Conservation (phyloP, 2,329 filamentous ascomycete genomes). For the Penicillium oxalicum region DNA sequence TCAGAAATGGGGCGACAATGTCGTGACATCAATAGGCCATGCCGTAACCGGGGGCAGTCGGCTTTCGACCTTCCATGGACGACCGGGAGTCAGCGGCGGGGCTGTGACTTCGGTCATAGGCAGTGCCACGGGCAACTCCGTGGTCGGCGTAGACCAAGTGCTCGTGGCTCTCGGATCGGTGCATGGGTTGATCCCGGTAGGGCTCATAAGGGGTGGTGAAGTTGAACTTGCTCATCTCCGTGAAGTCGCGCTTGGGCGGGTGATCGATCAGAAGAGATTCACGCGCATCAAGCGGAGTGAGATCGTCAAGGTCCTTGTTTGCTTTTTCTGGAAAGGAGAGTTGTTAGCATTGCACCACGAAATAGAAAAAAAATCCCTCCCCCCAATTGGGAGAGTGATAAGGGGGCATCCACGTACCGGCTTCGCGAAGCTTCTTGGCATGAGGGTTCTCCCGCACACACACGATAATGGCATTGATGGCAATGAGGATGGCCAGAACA, state of each 20-base stretch:
- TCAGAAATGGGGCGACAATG: not conserved
- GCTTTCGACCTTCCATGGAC: slow-evolving; percentile 29
- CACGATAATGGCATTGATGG: slow-evolving; percentile 77
- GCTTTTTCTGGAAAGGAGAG: slow-evolving; percentile 58
- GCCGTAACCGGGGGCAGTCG: slow-evolving; percentile 29
- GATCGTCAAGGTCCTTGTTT: slow-evolving; percentile 68
- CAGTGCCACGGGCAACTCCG: slow-evolving; percentile 22
- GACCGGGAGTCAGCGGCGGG: slow-evolving; percentile 19
- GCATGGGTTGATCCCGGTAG: slow-evolving; percentile 30
- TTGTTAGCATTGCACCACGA: not conserved
- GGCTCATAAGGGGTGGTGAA: slow-evolving; percentile 36
- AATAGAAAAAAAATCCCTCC: not conserved
- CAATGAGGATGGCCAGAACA: slow-evolving; percentile 77
- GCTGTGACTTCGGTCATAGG: slow-evolving; percentile 24
- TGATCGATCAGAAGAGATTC: slow-evolving; percentile 62
- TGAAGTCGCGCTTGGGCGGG: slow-evolving; percentile 31
- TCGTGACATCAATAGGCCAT: slow-evolving; percentile 26
- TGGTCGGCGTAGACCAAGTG: slow-evolving; percentile 28
- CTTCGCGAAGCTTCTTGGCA: slow-evolving; percentile 77
- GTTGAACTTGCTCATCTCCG: slow-evolving; percentile 39
- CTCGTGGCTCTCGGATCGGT: slow-evolving; percentile 30
- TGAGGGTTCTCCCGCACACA: slow-evolving; percentile 87
- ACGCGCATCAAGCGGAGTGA: slow-evolving; percentile 80
- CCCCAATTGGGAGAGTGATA: not conserved
- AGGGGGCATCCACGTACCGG: slow-evolving; percentile 55